Conservation (phyloP, 768 basidiomycete species). For the Chalciporus pseudorubinellus region DNA sequence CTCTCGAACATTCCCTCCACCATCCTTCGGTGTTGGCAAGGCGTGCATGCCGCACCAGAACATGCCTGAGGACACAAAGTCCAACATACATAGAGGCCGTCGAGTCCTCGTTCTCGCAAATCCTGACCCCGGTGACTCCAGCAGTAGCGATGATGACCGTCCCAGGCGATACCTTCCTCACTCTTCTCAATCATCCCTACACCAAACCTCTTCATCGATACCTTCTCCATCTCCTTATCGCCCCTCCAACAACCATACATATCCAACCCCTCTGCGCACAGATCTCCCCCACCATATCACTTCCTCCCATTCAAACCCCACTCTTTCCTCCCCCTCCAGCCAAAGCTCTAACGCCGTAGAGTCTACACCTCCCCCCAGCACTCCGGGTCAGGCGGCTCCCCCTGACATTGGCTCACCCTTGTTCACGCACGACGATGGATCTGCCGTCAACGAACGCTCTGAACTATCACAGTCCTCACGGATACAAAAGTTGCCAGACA, state of each 20-base stretch:
- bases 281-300: conserved; percentile 33
- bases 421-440: conserved; percentile 39
- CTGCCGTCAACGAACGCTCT: conserved; percentile 27
- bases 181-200: conserved; percentile 25
- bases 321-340: conserved; percentile 68
- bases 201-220: conserved; percentile 26
- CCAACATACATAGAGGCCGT: conserved; percentile 32
- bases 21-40: conserved; percentile 26
- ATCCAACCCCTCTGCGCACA: conserved; percentile 37
- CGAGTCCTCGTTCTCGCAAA: conserved; percentile 60
- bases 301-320: conserved; percentile 48
- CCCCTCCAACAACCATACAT: conserved; percentile 15
- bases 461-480: conserved; percentile 30
- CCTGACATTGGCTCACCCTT: conserved; percentile 39
- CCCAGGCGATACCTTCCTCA: conserved; percentile 13
- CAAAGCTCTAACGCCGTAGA: conserved; percentile 61
- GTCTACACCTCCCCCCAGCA: conserved; percentile 69
- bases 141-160: conserved; percentile 39
- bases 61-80: conserved; percentile 65
- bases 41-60: conserved; percentile 31
- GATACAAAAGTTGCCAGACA: conserved; percentile 33
- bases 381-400: conserved; percentile 51
- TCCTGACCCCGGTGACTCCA: conserved; percentile 50
- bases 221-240: conserved; percentile 20
- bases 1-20: conserved; percentile 9